Conservation (phyloP, 176 grass and related monocot genomes). For the Lolium multiflorum region DNA sequence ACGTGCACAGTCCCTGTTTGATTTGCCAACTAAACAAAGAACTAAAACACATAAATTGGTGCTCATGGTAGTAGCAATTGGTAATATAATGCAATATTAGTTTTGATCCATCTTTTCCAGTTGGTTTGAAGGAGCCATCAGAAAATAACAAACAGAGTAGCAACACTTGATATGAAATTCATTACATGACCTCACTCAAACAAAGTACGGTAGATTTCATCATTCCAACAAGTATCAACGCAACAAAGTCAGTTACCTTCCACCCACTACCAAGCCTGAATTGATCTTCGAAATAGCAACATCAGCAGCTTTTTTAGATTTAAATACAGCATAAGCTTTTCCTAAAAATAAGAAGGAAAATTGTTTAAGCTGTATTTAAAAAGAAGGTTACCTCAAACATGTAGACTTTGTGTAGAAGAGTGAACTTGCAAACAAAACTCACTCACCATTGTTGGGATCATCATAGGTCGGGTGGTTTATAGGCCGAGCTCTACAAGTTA, state of each 20-base stretch:
- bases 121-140: constrained; percentile 28
- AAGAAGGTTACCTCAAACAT: not conserved
- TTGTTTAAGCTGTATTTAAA: constrained; percentile 27
- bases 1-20: too few species aligned
- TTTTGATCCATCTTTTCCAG: constrained; percentile 26
- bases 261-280: constrained; percentile 71
- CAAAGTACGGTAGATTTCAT: constrained; percentile 17
- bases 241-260: constrained; percentile 64
- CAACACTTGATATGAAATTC: constrained; percentile 24
- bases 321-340: constrained; percentile 91
- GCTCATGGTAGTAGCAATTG: constrained; percentile 4
- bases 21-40: constrained; percentile 18
- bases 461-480: too few species aligned
- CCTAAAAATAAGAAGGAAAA: constrained; percentile 56
- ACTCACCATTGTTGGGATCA: too few species aligned
- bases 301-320: constrained; percentile 60
- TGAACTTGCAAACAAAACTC: too few species aligned
- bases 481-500: too few species aligned
- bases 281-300: constrained; percentile 67
- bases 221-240: constrained; percentile 21
- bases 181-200: constrained; percentile 28
- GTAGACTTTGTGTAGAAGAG: too few species aligned
- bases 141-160: constrained; percentile 39
- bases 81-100: not conserved
- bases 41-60: constrained; percentile 3